These are phyloP conservation scores for Leishmania gerbilli DNA, from an alignment of 208 protist genomes.

Conservation along the genomic window DNA sequence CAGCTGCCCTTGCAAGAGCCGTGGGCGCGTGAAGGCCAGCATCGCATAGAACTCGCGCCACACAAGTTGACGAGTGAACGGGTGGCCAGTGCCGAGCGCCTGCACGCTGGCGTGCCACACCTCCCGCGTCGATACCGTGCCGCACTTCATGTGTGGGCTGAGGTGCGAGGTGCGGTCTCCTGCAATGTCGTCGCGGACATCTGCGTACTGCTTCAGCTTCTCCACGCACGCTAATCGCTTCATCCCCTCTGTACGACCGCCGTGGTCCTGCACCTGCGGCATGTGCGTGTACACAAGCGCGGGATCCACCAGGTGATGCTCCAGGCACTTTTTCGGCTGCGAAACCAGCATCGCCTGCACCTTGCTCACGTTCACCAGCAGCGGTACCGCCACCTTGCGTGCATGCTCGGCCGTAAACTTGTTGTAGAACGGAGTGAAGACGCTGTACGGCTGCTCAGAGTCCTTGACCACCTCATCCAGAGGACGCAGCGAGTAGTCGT, in stretches of 20 bases:
- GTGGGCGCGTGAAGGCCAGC: conserved; percentile 58
- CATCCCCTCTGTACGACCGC: conserved; percentile 54
- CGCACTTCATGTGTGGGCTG: conserved; percentile 82
- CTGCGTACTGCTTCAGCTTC: conserved; percentile 39
- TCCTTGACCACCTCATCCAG: conserved; percentile 41
- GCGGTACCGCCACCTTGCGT: conserved; percentile 27
- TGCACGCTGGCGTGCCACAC: conserved; percentile 42
- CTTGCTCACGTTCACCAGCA: conserved; percentile 18
- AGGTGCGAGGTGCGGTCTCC: conserved; percentile 68
- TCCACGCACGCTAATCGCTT: conserved; percentile 33
- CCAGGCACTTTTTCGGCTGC: conserved; percentile 24
- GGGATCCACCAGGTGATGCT: conserved; percentile 25
- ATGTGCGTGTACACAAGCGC: conserved; percentile 27
- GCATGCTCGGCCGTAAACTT: conserved; percentile 45
- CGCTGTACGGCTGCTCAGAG: conserved; percentile 54
- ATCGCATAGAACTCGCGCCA: conserved; percentile 84
- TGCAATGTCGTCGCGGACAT: conserved; percentile 51
- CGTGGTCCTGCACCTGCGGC: conserved; percentile 36
- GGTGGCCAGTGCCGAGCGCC: conserved; percentile 41
- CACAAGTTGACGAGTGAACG: conserved; percentile 63
- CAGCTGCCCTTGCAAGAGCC: conserved; percentile 59
- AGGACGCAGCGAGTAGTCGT: conserved; percentile 67
- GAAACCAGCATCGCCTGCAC: conserved; percentile 28
- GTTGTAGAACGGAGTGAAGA: conserved; percentile 82
- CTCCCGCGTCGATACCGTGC: conserved; percentile 71